phyloP scores from a whole-genome alignment of 805 yeast species.

The Hanseniaspora lindneri region DNA sequence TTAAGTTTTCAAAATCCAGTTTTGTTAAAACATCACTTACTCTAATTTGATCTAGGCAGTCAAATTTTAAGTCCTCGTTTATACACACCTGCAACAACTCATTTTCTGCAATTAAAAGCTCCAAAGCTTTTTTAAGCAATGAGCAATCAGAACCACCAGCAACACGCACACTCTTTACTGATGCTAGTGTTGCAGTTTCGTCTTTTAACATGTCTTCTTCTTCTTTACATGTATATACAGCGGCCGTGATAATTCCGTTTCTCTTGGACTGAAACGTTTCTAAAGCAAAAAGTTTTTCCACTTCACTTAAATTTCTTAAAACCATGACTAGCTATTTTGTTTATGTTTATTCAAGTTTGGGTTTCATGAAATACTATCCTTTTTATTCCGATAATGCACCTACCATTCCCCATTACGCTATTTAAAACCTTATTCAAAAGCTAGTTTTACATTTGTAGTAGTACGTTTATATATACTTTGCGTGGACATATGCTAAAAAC shows the following conservation, averaged over 20 bases:
- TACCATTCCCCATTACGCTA: no score
- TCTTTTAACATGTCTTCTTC: constrained; percentile 20
- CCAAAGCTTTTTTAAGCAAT: constrained; percentile 20
- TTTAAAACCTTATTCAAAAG: no score
- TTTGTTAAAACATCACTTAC: constrained; percentile 22
- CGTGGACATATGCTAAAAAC: no score
- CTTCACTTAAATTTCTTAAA: constrained; percentile 23
- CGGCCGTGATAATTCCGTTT: constrained; percentile 25
- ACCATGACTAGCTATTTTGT: constrained; percentile 17
- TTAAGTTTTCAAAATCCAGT: constrained; percentile 21
- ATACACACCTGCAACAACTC: constrained; percentile 23
- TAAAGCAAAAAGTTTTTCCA: constrained; percentile 22
- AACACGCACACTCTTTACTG: constrained; percentile 20
- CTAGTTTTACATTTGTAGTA: no score
- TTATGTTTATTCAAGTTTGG: neutral
- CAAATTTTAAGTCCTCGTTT: constrained; percentile 22
- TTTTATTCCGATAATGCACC: no score
- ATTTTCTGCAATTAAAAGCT: constrained; percentile 21
- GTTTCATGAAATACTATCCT: no score
- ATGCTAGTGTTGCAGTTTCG: constrained; percentile 22
- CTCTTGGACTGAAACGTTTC: constrained; percentile 22
- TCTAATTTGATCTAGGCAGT: constrained; percentile 19
- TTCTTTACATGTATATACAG: constrained; percentile 19
- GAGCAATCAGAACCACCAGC: constrained; percentile 15
- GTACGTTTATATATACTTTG: no score